Evolutionary conservation across 768 basidiomycete genomes (phyloP), one percentile per base, ranked within the genome.

Genomic region (Tylopilus felleus): DNA sequence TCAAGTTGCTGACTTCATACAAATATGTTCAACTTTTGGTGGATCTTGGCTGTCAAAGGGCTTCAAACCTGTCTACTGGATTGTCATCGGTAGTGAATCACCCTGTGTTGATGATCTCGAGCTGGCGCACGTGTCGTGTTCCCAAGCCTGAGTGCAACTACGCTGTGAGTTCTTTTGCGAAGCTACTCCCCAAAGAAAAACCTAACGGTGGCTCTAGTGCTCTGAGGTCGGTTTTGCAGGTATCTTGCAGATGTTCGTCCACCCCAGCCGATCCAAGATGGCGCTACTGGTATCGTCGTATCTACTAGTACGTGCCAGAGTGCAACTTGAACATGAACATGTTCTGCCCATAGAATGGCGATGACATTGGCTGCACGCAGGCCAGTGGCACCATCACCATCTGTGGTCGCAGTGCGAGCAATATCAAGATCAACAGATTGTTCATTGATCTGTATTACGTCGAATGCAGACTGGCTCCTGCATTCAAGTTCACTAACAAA

Each of bases 61-160:
- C 13, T 69, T 64, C 36, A 60, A 58, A 8, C 63, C 67, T 21
- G 42, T 68, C 27, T 68, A 69, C 51, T 69, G 67, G 67, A 69
- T 69, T 67, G 63, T 69, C 23, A 69, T 68, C 17, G 61, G 67
- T 17, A 65, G 67, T 2, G 65, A 68, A 59, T 67, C 62, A 5
- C 58, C 65, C 41, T 61, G 59, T 22, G 29, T 57, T 39, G 53
- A 52, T 27, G 67, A 68, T 48, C 57, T 68, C 42, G 62, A 69
- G 29, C 49, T 68, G n/a, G n/a, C 35, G 67, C 67, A 10, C 59
- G 63, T 17, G 22, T 29, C 3, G 21, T 55, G 29, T 69, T 68
- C 58, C 67, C 67, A 69, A 63, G 12, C 59, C 69, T 29, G 65
- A 67, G 8, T 68, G 67, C 58, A 69, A 69, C 46, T 68, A 69